phyloP scores from a whole-genome alignment of 345 rosid genomes.

The Limnanthes douglasii region DNA sequence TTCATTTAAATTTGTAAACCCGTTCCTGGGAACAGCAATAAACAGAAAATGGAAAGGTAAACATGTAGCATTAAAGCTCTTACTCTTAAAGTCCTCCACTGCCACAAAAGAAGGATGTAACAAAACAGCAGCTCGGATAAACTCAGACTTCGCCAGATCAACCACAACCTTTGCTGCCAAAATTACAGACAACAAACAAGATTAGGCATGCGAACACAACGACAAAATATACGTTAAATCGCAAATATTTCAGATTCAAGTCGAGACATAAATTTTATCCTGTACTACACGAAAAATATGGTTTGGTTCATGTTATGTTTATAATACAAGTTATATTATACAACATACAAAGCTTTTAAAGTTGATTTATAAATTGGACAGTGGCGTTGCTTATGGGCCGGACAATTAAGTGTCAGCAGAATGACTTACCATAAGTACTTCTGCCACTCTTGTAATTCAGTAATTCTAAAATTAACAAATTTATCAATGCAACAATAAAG shows the following conservation, averaged over 20 bases:
- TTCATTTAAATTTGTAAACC: neutral
- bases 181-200: neutral
- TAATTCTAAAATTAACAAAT: neutral
- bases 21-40: neutral
- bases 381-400: no score
- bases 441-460: neutral
- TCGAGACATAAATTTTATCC: no score
- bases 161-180: conserved; percentile 52
- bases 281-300: no score
- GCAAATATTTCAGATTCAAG: no score
- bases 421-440: neutral
- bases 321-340: no score
- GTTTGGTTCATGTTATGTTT: no score
- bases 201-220: neutral
- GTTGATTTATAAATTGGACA: no score
- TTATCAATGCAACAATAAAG: neutral
- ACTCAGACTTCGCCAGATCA: conserved; percentile 23
- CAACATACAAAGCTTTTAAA: no score
- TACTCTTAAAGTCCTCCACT: conserved; percentile 49
- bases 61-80: neutral
- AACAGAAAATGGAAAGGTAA: no score
- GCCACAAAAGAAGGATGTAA: conserved; percentile 48
- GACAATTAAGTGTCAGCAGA: no score
- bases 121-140: conserved; percentile 46
- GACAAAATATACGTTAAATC: no score